These are phyloP conservation scores for Emmonsia crescens DNA, from an alignment of 2,329 filamentous ascomycete species.

Conservation along the genomic window DNA sequence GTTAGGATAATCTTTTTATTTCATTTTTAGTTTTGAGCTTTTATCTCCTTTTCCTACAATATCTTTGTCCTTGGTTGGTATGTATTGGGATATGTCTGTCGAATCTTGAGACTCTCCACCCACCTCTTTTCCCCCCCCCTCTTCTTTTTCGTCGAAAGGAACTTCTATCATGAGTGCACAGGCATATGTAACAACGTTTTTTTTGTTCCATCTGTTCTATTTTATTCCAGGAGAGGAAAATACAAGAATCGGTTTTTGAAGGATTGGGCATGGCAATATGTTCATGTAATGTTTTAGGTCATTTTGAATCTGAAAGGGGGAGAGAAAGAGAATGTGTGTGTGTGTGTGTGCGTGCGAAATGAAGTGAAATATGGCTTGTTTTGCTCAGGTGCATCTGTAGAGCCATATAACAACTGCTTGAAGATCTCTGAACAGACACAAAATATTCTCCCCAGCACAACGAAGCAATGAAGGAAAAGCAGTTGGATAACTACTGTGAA, in stretches of 20 bases:
- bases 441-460: too few species aligned
- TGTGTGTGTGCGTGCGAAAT: not conserved
- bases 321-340: not conserved
- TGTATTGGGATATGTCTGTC: not conserved
- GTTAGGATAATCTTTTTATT: not conserved
- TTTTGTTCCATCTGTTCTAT: not conserved
- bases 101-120: not conserved
- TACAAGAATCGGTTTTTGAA: not conserved
- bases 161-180: not conserved
- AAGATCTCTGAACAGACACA: too few species aligned
- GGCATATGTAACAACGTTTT: not conserved
- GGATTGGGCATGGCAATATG: not conserved
- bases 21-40: not conserved
- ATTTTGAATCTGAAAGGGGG: not conserved
- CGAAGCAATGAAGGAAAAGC: too few species aligned
- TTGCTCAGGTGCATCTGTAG: too few species aligned
- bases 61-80: not conserved
- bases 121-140: not conserved
- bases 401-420: too few species aligned
- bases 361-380: not conserved
- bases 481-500: too few species aligned
- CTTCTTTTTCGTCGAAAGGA: not conserved
- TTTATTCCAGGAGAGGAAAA: not conserved
- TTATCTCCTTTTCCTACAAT: not conserved
- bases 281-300: not conserved